These are phyloP conservation scores for Pseudoscleropodium purum DNA, from an alignment of 225 moss, liverwort and hornwort species.

Conservation along the genomic window DNA sequence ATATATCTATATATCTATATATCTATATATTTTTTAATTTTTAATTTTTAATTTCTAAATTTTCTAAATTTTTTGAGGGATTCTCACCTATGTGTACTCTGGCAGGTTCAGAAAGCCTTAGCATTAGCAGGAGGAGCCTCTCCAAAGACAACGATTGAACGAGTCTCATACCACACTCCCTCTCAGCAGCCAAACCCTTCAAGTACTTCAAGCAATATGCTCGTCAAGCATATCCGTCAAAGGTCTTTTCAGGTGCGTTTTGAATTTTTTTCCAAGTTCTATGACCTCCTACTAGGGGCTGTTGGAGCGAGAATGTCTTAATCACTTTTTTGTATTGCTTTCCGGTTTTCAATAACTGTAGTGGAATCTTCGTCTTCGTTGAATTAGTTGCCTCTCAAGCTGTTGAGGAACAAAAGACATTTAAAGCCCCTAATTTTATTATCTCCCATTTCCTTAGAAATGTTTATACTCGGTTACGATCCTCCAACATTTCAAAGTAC, in stretches of 20 bases:
- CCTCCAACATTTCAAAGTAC: neutral
- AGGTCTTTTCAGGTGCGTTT: conserved; percentile 42
- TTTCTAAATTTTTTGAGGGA: neutral
- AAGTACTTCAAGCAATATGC: conserved; percentile 18
- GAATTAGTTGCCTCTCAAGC: neutral
- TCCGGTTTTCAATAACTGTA: neutral
- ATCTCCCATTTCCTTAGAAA: neutral
- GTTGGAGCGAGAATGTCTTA: neutral
- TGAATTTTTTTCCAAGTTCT: neutral
- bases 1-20: neutral
- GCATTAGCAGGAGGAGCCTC: conserved; percentile 75
- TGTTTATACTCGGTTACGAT: neutral
- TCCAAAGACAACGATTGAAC: conserved; percentile 90
- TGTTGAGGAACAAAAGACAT: neutral
- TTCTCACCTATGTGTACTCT: conserved; percentile 1
- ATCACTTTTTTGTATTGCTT: neutral
- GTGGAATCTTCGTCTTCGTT: neutral
- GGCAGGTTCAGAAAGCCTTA: conserved; percentile 55
- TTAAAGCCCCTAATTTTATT: neutral
- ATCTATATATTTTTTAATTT: too few species aligned
- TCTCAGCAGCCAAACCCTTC: conserved; percentile 37
- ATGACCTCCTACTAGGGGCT: neutral
- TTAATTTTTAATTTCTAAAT: too few species aligned
- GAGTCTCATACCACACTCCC: conserved; percentile 45
- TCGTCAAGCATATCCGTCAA: conserved; percentile 31